Conservation (phyloP, 148 eudicot genomes). For the Polygonum maritimum region DNA sequence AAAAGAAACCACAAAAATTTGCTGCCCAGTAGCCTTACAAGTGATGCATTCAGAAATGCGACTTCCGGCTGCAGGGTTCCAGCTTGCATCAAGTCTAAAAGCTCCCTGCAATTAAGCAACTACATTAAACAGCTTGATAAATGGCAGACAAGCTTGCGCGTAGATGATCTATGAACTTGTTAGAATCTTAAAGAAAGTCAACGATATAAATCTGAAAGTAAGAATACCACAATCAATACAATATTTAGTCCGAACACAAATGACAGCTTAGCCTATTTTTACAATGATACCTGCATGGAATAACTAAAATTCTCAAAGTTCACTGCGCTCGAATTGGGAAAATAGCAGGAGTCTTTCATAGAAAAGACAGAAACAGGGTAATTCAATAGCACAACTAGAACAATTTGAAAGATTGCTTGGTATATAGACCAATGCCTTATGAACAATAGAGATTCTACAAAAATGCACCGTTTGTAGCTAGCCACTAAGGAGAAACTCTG, state of each 20-base stretch:
- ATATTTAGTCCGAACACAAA: no score
- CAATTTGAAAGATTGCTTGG: not conserved
- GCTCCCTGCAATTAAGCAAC: slow-evolving; percentile 52
- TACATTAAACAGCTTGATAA: not conserved
- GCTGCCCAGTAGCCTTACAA: slow-evolving; percentile 34
- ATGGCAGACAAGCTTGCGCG: not conserved
- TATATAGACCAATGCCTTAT: not conserved
- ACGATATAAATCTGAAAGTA: not conserved
- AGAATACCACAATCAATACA: not conserved
- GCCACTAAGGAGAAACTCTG: not conserved
- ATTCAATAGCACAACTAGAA: not conserved
- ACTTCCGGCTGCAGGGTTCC: slow-evolving; percentile 92
- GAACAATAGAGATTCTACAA: not conserved
- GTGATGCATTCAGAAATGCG: slow-evolving; percentile 86
- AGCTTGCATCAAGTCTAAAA: slow-evolving; percentile 70
- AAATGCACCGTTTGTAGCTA: not conserved
- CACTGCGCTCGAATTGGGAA: no score
- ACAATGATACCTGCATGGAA: no score
- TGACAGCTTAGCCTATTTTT: no score
- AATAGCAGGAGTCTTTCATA: not conserved
- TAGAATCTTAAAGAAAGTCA: not conserved
- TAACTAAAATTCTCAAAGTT: no score
- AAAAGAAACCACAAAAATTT: not conserved
- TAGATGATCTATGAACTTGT: not conserved
- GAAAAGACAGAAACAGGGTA: not conserved